These are phyloP conservation scores for Xylariaceae sp. DNA, from an alignment of 2,329 filamentous ascomycete genomes.

Conservation along the genomic window DNA sequence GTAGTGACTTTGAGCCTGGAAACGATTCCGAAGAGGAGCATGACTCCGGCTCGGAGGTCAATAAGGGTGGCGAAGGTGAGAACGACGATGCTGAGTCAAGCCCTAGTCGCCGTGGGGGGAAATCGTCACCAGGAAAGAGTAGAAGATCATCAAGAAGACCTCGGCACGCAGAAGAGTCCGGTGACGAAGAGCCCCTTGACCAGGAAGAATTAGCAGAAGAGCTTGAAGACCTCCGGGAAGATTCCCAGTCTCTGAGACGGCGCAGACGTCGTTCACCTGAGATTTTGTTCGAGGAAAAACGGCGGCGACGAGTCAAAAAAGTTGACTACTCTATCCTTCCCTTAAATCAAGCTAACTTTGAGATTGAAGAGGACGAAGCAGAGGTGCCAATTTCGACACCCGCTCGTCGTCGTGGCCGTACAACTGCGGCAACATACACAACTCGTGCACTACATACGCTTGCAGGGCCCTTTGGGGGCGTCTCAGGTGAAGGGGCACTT, in stretches of 20 bases:
- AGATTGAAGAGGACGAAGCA: slow-evolving; percentile 81
- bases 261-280: slow-evolving; percentile 56
- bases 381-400: slow-evolving; percentile 72
- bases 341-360: slow-evolving; percentile 70
- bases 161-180: slow-evolving; percentile 58
- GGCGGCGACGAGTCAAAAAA: slow-evolving; percentile 64
- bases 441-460: slow-evolving; percentile 88
- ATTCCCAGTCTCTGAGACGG: slow-evolving; percentile 58
- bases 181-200: slow-evolving; percentile 64
- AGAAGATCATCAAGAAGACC: slow-evolving; percentile 52
- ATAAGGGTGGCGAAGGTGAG: slow-evolving; percentile 39
- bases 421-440: slow-evolving; percentile 65
- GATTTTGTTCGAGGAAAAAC: slow-evolving; percentile 63
- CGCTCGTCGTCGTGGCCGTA: slow-evolving; percentile 69
- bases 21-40: slow-evolving; percentile 64
- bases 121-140: slow-evolving; percentile 46
- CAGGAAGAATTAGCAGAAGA: slow-evolving; percentile 70
- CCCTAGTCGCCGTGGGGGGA: slow-evolving; percentile 56
- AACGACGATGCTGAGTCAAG: slow-evolving; percentile 55
- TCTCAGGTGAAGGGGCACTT: slow-evolving; percentile 73
- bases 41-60: slow-evolving; percentile 46
- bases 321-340: slow-evolving; percentile 89
- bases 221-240: slow-evolving; percentile 64
- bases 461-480: slow-evolving; percentile 90
- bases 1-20: slow-evolving; percentile 66